Evolutionary conservation across 2,329 filamentous ascomycete species (phyloP), one percentile per base, ranked within the genome.

Genomic region (Alternaria triticimaculans): DNA sequence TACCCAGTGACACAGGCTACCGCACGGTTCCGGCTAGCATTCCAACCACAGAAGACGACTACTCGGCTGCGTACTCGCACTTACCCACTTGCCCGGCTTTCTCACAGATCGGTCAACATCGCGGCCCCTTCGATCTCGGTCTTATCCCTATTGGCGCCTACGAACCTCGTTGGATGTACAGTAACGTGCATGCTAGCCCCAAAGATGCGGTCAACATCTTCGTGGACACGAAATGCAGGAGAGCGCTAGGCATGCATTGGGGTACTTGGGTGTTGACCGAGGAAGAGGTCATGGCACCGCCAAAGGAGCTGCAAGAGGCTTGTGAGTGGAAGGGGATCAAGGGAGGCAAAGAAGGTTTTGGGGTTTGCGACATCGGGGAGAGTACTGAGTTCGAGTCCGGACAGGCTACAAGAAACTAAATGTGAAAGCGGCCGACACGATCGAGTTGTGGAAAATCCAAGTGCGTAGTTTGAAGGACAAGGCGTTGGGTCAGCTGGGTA

Each of bases 71-170:
- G 62, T 89, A 90, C 64, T 56, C 72, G 72, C 83, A 89, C 15
- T 83, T 90, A 55, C 93, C 94, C 5, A 82, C 84, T 21, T 96
- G 92, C 76, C 94, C 94, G 8, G 93, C 94, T 54, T 97, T 97
- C 82, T 87, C 88, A 66, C 87, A 96, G 78, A 94, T 97, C 66
- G 95, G 95, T 65, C 82, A 88, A 15, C 86, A 90, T 56, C 86
- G 93, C 33, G 94, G 95, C 0, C 93, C 93, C 0, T 97, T 97
- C 73, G 93, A 97, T 78, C 87, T 98, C 7, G 95, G 95, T 0
- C 82, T 97, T 59, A 96, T 98, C 68, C 95, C 95, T 43, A 97
- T 98, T 70, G 95, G 95, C 57, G 95, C 94, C 2, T 97, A 97
- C 80, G 84, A 88, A 63, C 92, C 92, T 0, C 85, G 92, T 23